Conservation (phyloP, 192 early-diverging fungal genomes). For the Funneliformis mosseae region DNA sequence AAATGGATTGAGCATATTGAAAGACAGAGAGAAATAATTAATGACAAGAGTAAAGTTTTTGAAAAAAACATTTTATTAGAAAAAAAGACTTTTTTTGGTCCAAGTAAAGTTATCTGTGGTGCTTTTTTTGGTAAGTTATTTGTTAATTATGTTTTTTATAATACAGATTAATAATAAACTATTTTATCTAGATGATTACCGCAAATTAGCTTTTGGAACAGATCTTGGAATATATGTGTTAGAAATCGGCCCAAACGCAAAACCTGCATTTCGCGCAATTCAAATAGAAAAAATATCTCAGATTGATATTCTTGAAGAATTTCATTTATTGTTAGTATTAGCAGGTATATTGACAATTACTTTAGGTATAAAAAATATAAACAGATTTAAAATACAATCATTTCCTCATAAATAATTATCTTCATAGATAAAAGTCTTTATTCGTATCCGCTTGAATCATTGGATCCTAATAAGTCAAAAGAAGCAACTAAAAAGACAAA, state of each 20-base stretch:
- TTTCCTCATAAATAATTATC: conserved; percentile 55
- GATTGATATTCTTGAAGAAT: conserved; percentile 84
- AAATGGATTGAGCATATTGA: conserved; percentile 87
- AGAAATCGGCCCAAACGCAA: conserved; percentile 53
- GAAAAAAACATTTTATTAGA: conserved; percentile 55
- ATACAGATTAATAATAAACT: neutral
- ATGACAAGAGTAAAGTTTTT: conserved; percentile 51
- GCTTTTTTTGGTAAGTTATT: conserved; percentile 51
- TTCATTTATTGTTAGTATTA: conserved; percentile 77
- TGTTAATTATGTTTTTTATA: conserved; percentile 9
- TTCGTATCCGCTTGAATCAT: conserved; percentile 74
- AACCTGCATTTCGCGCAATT: conserved; percentile 56
- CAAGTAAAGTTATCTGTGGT: conserved; percentile 62
- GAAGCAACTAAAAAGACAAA: conserved; percentile 50
- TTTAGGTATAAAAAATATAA: conserved; percentile 61
- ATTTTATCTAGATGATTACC: conserved; percentile 54
- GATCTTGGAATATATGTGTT: conserved; percentile 84
- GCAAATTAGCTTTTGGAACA: conserved; percentile 76
- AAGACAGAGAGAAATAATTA: conserved; percentile 53
- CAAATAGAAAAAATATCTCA: conserved; percentile 79
- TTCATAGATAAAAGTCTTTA: conserved; percentile 73
- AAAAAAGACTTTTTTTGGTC: conserved; percentile 53
- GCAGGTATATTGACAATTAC: conserved; percentile 69
- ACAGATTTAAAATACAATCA: conserved; percentile 76
- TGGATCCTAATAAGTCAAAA: conserved; percentile 65